A percentile compares a stretch with the other conserved stretches of the same genome.
These are phyloP conservation scores for Nicotiana tabacum DNA, from an alignment of 257 asterid species.

Conservation along the genomic window DNA sequence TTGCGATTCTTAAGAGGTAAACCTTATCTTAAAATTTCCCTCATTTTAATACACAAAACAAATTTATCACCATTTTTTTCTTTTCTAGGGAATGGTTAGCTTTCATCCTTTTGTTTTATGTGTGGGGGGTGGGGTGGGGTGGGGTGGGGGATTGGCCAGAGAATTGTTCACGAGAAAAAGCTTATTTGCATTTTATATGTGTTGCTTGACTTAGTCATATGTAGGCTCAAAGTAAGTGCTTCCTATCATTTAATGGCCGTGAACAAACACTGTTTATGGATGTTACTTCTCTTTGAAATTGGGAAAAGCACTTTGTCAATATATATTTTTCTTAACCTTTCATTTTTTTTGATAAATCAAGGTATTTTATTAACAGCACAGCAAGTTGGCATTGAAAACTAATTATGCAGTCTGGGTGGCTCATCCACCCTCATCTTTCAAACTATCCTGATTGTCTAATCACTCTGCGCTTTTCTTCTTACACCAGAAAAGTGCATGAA, in stretches of 20 bases:
- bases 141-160: too few species aligned
- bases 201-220: too few species aligned
- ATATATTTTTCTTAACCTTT: neutral
- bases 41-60: too few species aligned
- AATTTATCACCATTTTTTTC: too few species aligned
- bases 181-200: too few species aligned
- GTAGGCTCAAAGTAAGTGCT: neutral
- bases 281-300: neutral
- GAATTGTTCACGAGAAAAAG: too few species aligned
- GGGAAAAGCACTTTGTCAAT: neutral
- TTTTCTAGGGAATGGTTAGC: too few species aligned
- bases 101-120: too few species aligned
- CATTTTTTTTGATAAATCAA: neutral
- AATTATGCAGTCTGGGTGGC: neutral
- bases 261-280: neutral
- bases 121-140: too few species aligned
- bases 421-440: neutral
- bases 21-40: too few species aligned
- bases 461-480: neutral
- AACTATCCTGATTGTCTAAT: neutral
- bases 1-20: too few species aligned
- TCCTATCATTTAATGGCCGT: neutral
- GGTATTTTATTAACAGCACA: neutral
- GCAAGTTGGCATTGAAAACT: neutral
- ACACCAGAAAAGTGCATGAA: neutral